These are phyloP conservation scores for Strobilomyces confusus DNA, from an alignment of 768 basidiomycete species.

Conservation along the genomic window DNA sequence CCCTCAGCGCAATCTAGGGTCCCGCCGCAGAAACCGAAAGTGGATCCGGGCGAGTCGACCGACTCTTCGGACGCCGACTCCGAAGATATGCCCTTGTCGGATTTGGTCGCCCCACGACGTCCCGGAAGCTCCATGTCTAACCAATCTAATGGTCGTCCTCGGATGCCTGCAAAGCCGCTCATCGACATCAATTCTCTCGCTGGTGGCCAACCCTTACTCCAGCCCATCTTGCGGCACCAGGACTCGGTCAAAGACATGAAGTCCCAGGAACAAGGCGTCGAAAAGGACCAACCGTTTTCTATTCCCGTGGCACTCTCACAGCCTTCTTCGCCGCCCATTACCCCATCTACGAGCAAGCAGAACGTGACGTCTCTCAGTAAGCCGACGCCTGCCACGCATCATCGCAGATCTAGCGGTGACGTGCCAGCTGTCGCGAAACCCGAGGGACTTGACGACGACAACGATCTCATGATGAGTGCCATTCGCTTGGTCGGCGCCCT, in stretches of 20 bases:
- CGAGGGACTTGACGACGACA: constrained; percentile 19
- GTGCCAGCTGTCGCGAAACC: constrained; percentile 2
- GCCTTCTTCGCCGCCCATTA: constrained; percentile 19
- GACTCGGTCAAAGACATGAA: constrained; percentile 25
- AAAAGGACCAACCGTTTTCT: constrained; percentile 29
- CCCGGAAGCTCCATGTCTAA: constrained; percentile 58
- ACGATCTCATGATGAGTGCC: constrained; percentile 28
- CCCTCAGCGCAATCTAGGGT: constrained; percentile 5
- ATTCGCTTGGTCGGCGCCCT: constrained; percentile 30
- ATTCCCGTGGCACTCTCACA: constrained; percentile 24
- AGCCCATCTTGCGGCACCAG: constrained; percentile 29
- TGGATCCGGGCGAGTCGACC: constrained; percentile 24
- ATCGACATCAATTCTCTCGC: constrained; percentile 35
- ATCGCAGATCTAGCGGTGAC: constrained; percentile 20
- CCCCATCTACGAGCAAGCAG: constrained; percentile 13
- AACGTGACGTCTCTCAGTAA: background rate
- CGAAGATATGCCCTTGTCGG: constrained; percentile 61
- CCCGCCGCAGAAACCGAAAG: constrained; percentile 2
- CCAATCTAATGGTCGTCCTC: constrained; percentile 21
- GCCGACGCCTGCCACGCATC: constrained; percentile 1
- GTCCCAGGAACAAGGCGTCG: constrained; percentile 17
- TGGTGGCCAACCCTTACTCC: constrained; percentile 35
- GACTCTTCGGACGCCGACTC: constrained; percentile 42
- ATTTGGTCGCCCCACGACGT: constrained; percentile 55
- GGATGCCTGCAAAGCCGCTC: constrained; percentile 41